phyloP scores from a whole-genome alignment of 73 alveolate species.

The Halteria grandinella region DNA sequence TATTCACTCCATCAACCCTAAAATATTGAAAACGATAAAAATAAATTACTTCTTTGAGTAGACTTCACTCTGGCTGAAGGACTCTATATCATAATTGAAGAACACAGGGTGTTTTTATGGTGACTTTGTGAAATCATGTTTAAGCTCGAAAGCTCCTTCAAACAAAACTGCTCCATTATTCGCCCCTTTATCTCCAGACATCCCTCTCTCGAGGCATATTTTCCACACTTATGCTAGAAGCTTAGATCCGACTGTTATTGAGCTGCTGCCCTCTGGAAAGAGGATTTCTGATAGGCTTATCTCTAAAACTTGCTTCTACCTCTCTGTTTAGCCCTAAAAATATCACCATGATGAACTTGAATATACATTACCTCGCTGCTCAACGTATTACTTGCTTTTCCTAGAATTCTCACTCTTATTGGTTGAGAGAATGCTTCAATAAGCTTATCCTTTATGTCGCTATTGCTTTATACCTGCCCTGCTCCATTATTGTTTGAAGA shows the following conservation, averaged over 20 bases:
- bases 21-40: background rate
- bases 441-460: background rate
- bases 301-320: background rate
- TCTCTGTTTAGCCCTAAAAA: background rate
- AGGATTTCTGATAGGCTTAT: background rate
- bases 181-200: background rate
- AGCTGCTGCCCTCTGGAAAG: background rate
- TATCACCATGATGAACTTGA: background rate
- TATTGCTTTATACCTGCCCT: background rate
- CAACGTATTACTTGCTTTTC: background rate
- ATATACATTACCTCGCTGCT: background rate
- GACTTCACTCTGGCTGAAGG: background rate
- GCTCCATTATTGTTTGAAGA: background rate
- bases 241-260: background rate
- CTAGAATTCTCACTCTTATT: background rate
- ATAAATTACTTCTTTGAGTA: conserved; percentile 13
- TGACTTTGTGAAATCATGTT: background rate
- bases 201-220: background rate
- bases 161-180: conserved; percentile 5
- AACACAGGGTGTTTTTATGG: too few species aligned
- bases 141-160: conserved; percentile 25
- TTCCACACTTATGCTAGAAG: conserved; percentile 9
- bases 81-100: background rate
- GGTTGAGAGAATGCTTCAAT: background rate
- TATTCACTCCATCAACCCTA: conserved; percentile 8